Evolutionary conservation across 768 basidiomycete species (phyloP).

Genomic region (Sporobolomyces pararoseus): DNA sequence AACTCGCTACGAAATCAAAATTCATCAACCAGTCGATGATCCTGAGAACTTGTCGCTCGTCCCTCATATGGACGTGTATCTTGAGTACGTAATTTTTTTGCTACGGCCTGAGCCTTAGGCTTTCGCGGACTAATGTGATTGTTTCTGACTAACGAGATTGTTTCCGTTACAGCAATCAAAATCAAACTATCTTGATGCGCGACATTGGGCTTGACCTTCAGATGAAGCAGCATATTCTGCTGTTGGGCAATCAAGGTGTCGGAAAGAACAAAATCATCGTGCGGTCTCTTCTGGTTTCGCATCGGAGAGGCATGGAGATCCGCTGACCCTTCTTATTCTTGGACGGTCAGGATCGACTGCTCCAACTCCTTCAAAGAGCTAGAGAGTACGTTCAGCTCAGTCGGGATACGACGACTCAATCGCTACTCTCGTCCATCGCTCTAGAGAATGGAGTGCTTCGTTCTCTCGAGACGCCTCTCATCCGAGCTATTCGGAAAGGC

Average conservation of each 20-base stretch:
- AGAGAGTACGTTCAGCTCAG: constrained; percentile 36
- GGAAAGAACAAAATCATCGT: constrained; percentile 39
- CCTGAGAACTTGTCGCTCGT: constrained; percentile 23
- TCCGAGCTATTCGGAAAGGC: constrained; percentile 27
- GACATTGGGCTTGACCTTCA: constrained; percentile 33
- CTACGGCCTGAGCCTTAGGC: not conserved
- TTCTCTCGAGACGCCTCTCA: constrained; percentile 18
- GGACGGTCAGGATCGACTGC: constrained; percentile 19
- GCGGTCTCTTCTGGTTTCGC: not conserved
- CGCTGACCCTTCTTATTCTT: not conserved
- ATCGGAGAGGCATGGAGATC: not conserved
- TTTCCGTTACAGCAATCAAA: constrained; percentile 25
- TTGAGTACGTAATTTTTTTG: constrained; percentile 22
- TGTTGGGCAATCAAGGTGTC: constrained; percentile 35
- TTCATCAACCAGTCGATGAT: constrained; percentile 13
- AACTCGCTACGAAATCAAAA: constrained; percentile 1
- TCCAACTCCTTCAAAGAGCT: constrained; percentile 28
- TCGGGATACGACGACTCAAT: constrained; percentile 28
- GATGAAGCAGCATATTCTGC: constrained; percentile 28
- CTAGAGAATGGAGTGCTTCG: constrained; percentile 22
- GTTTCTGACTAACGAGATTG: not conserved
- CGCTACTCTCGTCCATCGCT: constrained; percentile 8
- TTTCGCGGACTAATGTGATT: not conserved
- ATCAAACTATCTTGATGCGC: constrained; percentile 26
- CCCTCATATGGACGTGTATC: constrained; percentile 22